phyloP scores from a whole-genome alignment of 2,329 filamentous ascomycete genomes.

The Pseudogymnoascus sp. region DNA sequence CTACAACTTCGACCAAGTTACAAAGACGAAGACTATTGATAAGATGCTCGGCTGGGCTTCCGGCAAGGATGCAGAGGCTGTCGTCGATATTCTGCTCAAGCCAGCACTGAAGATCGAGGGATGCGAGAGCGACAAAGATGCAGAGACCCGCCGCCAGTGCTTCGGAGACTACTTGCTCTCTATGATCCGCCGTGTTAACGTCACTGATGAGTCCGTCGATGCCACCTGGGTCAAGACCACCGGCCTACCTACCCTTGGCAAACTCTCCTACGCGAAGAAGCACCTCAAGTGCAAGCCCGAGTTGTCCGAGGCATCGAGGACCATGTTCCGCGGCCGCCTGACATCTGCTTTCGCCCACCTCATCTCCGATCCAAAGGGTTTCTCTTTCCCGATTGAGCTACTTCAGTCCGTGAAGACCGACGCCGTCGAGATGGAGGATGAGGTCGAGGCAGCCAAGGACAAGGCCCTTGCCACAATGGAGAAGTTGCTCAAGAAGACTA shows the following conservation, averaged over 20 bases:
- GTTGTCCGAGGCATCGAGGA: slow-evolving; percentile 48
- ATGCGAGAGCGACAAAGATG: slow-evolving; percentile 29
- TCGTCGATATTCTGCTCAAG: slow-evolving; percentile 44
- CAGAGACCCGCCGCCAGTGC: slow-evolving; percentile 28
- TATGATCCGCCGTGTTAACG: slow-evolving; percentile 27
- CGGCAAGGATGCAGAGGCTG: slow-evolving; percentile 29
- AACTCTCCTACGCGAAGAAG: slow-evolving; percentile 48
- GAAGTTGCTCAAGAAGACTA: slow-evolving; percentile 43
- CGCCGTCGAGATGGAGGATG: slow-evolving; percentile 50
- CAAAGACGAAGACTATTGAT: slow-evolving; percentile 79
- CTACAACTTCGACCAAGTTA: slow-evolving; percentile 78
- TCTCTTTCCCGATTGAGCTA: slow-evolving; percentile 35
- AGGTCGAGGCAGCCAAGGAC: slow-evolving; percentile 46
- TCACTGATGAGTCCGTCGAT: slow-evolving; percentile 19
- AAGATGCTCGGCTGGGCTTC: slow-evolving; percentile 34
- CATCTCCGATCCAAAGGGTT: slow-evolving; percentile 47
- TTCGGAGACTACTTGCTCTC: slow-evolving; percentile 29
- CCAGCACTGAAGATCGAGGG: slow-evolving; percentile 36
- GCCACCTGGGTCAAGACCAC: slow-evolving; percentile 23
- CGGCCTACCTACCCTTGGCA: slow-evolving; percentile 37
- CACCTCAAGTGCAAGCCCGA: slow-evolving; percentile 37
- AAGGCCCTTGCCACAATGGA: slow-evolving; percentile 48
- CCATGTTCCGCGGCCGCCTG: slow-evolving; percentile 51
- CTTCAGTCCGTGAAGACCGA: slow-evolving; percentile 24
- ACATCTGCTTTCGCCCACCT: slow-evolving; percentile 54